These are phyloP conservation scores for Fusarium verrucosum DNA, from an alignment of 2,329 filamentous ascomycete species.

Conservation along the genomic window DNA sequence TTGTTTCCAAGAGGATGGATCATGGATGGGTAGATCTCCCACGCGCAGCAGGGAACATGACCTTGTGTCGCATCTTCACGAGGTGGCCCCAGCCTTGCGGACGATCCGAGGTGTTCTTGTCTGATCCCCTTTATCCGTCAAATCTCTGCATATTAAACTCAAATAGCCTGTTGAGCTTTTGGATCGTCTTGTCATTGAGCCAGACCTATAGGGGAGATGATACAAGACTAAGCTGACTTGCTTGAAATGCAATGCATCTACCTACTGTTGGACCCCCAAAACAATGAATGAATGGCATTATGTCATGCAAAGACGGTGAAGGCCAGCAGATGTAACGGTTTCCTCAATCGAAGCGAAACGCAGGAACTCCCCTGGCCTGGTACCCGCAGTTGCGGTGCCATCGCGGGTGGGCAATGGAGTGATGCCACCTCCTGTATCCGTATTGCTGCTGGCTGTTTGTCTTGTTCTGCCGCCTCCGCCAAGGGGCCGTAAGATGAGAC, in stretches of 20 bases:
- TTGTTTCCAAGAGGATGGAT: slow-evolving; percentile 38
- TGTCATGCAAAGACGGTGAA: slow-evolving; percentile 31
- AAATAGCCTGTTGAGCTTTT: neutral
- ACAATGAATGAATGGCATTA: neutral
- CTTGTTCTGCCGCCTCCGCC: too few species aligned
- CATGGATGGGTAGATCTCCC: slow-evolving; percentile 36
- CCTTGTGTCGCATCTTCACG: slow-evolving; percentile 41
- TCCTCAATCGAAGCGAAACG: slow-evolving; percentile 16
- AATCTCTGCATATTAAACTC: neutral
- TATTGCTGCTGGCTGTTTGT: slow-evolving; percentile 33
- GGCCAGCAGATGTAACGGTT: slow-evolving; percentile 15
- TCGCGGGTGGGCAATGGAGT: slow-evolving; percentile 36
- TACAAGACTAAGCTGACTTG: slow-evolving; percentile 8
- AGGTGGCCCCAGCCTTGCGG: slow-evolving; percentile 37
- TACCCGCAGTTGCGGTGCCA: slow-evolving; percentile 37
- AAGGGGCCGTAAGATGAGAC: slow-evolving; percentile 21
- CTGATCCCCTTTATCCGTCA: neutral
- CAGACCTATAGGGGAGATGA: slow-evolving; percentile 9
- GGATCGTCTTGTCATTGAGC: neutral
- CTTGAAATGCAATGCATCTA: neutral
- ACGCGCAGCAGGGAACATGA: slow-evolving; percentile 39
- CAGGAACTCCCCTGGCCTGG: slow-evolving; percentile 24
- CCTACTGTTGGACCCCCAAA: neutral
- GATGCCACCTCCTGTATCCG: slow-evolving; percentile 17
- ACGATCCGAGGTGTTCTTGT: slow-evolving; percentile 29